phyloP scores from a whole-genome alignment of 2,329 filamentous ascomycete species.

The Aspergillus novofumigatus region DNA sequence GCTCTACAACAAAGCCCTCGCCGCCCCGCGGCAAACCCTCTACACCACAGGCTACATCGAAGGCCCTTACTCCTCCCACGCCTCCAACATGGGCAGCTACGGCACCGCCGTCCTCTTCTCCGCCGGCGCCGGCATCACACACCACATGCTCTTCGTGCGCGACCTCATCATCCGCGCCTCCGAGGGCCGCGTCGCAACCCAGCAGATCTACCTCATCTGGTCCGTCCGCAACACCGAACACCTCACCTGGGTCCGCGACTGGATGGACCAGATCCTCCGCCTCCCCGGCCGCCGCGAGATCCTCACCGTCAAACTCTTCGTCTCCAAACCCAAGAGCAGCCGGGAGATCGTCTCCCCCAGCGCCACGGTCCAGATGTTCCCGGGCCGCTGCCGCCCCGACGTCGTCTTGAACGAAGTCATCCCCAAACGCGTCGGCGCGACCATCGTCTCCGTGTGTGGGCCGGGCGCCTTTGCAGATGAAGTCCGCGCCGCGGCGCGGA shows the following conservation, averaged over 20 bases:
- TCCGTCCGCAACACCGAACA: slow-evolving; percentile 57
- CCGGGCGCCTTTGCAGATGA: slow-evolving; percentile 61
- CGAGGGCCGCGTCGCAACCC: slow-evolving; percentile 52
- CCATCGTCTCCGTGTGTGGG: slow-evolving; percentile 60
- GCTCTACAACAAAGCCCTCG: slow-evolving; percentile 54
- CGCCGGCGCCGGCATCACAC: slow-evolving; percentile 63
- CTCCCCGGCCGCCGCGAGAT: slow-evolving; percentile 57
- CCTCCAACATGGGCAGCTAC: slow-evolving; percentile 55
- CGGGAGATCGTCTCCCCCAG: slow-evolving; percentile 55
- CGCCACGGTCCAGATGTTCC: slow-evolving; percentile 58
- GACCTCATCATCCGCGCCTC: slow-evolving; percentile 53
- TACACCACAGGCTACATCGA: slow-evolving; percentile 56
- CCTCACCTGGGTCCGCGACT: slow-evolving; percentile 60
- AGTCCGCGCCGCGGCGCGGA: slow-evolving; percentile 53
- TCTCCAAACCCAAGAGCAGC: slow-evolving; percentile 55
- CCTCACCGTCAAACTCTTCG: slow-evolving; percentile 58
- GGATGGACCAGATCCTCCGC: slow-evolving; percentile 62
- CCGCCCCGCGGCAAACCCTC: slow-evolving; percentile 47
- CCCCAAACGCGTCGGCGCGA: slow-evolving; percentile 52
- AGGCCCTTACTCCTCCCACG: slow-evolving; percentile 60
- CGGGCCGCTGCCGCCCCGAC: slow-evolving; percentile 54
- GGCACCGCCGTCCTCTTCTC: slow-evolving; percentile 64
- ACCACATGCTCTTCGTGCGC: slow-evolving; percentile 59
- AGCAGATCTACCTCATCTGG: slow-evolving; percentile 60
- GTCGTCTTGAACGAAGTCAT: slow-evolving; percentile 57